Evolutionary conservation across 495 filamentous ascomycete species (phyloP).

Genomic region (Daldinia decipiens): DNA sequence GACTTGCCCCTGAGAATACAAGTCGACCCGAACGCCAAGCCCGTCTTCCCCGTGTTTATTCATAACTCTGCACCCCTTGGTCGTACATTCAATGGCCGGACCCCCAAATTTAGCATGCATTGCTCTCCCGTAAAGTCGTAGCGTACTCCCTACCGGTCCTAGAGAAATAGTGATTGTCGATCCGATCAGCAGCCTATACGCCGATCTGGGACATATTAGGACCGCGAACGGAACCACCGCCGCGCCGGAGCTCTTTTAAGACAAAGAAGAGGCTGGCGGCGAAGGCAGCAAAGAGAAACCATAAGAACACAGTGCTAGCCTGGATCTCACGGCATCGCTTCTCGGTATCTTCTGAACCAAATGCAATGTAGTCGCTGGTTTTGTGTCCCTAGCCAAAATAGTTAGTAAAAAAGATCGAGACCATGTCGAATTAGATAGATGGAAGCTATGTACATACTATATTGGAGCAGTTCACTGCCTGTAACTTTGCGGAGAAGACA

Average conservation of each 20-base stretch:
- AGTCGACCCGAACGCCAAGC: constrained; percentile 20
- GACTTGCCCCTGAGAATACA: constrained; percentile 3
- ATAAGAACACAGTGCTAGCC: constrained; percentile 60
- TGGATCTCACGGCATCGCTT: constrained; percentile 63
- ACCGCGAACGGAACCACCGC: constrained; percentile 53
- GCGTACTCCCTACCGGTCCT: constrained; percentile 11
- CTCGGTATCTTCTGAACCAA: constrained; percentile 54
- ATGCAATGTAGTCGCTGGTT: constrained; percentile 56
- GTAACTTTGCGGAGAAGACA: constrained; percentile 60
- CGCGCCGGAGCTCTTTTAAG: constrained; percentile 52
- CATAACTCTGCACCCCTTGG: constrained; percentile 1
- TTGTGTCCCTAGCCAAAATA: constrained; percentile 31
- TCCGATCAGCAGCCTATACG: constrained; percentile 47
- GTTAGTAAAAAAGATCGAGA: constrained; percentile 10
- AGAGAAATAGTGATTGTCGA: constrained; percentile 6
- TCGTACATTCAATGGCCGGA: constrained; percentile 20
- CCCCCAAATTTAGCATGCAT: constrained; percentile 5
- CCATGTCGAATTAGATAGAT: neutral
- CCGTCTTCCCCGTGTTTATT: constrained; percentile 7
- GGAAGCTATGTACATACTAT: constrained; percentile 28
- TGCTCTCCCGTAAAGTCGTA: constrained; percentile 27
- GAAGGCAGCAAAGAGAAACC: constrained; percentile 59
- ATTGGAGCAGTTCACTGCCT: constrained; percentile 54
- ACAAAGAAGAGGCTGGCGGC: constrained; percentile 49
- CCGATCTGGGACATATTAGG: constrained; percentile 61